These are phyloP conservation scores for Zygosaccharomyces sapae DNA, from an alignment of 1,139 yeast species.

Conservation along the genomic window DNA sequence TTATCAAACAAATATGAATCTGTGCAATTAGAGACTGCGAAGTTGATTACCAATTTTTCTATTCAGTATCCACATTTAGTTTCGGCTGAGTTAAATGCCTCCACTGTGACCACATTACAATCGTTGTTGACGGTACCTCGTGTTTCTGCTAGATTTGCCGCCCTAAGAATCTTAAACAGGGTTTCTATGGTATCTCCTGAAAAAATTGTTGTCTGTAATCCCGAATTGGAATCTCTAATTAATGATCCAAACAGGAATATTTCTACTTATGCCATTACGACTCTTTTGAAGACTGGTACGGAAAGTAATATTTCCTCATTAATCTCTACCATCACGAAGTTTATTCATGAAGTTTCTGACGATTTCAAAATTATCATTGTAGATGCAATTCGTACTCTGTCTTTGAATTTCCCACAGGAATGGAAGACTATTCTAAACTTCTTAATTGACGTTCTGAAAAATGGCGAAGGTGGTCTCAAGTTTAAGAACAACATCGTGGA, in stretches of 20 bases:
- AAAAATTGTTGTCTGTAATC: slow-evolving; percentile 64
- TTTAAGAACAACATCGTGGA: slow-evolving; percentile 88
- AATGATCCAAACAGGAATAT: slow-evolving; percentile 86
- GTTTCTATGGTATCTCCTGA: slow-evolving; percentile 82
- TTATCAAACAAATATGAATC: slow-evolving; percentile 80
- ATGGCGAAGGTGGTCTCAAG: slow-evolving; percentile 75
- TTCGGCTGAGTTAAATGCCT: slow-evolving; percentile 57
- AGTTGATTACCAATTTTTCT: slow-evolving; percentile 64
- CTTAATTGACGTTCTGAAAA: slow-evolving; percentile 79
- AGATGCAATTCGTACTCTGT: slow-evolving; percentile 89
- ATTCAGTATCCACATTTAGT: slow-evolving; percentile 41
- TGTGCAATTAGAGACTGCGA: slow-evolving; percentile 93
- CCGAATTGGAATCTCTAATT: slow-evolving; percentile 80
- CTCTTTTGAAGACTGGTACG: slow-evolving; percentile 90
- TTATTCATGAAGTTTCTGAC: slow-evolving; percentile 91
- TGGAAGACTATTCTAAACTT: slow-evolving; percentile 78
- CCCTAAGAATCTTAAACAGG: slow-evolving; percentile 82
- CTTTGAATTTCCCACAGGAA: slow-evolving; percentile 89
- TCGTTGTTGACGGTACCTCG: slow-evolving; percentile 82
- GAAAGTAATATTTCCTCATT: slow-evolving; percentile 86
- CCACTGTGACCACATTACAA: slow-evolving; percentile 69
- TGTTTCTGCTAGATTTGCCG: slow-evolving; percentile 86
- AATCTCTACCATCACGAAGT: slow-evolving; percentile 79
- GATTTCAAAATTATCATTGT: slow-evolving; percentile 93
- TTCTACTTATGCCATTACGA: slow-evolving; percentile 98